phyloP scores from a whole-genome alignment of 2,329 filamentous ascomycete genomes.

The Fusarium clavum region DNA sequence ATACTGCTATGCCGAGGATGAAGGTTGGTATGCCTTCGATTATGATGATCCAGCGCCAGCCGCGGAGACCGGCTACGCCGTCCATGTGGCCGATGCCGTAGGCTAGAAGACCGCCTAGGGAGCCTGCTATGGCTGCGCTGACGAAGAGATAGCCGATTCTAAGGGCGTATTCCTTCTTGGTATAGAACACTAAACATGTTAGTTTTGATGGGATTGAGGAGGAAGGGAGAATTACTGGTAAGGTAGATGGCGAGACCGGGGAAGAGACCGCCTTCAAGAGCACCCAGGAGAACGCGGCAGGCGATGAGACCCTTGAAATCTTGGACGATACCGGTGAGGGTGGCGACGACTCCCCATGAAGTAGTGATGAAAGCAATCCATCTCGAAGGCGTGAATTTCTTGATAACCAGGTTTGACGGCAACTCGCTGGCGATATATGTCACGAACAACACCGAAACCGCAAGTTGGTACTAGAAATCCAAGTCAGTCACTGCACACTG shows the following conservation, averaged over 20 bases:
- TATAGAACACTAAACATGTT: conserved; percentile 35
- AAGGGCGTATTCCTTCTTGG: conserved; percentile 42
- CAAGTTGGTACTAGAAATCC: conserved; percentile 62
- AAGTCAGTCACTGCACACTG: background rate
- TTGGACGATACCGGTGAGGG: conserved; percentile 59
- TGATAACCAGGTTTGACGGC: conserved; percentile 57
- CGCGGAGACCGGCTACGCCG: conserved; percentile 33
- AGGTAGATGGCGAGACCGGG: conserved; percentile 52
- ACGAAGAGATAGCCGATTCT: conserved; percentile 46
- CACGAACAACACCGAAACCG: conserved; percentile 50
- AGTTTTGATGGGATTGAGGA: background rate
- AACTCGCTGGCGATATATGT: conserved; percentile 55
- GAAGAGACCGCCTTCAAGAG: conserved; percentile 60
- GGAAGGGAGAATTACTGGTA: conserved; percentile 8
- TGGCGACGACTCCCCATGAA: conserved; percentile 59
- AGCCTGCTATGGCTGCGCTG: conserved; percentile 42
- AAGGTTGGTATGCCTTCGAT: conserved; percentile 57
- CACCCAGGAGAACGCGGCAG: conserved; percentile 58
- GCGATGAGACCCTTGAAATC: conserved; percentile 49
- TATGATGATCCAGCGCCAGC: conserved; percentile 71
- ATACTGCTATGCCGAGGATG: conserved; percentile 45
- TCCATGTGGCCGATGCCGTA: conserved; percentile 52
- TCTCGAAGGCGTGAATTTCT: conserved; percentile 52
- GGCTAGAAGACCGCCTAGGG: conserved; percentile 45
- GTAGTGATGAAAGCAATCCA: conserved; percentile 43